Evolutionary conservation across 306 rosid species (phyloP).

Genomic region (Begonia fuchsioides): DNA sequence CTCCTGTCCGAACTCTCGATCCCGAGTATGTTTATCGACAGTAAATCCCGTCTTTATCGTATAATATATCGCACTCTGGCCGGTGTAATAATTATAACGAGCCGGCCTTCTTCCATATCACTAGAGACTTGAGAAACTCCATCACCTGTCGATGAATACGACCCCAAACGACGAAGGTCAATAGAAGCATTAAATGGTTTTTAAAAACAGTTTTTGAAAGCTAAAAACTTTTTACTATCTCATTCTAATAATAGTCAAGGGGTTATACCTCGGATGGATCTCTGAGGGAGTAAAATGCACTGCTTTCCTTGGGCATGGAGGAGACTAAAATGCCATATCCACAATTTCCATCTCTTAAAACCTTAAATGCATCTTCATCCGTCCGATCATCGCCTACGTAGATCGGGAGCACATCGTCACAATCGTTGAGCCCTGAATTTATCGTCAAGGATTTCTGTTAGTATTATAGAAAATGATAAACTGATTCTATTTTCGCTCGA

Average conservation of each 20-base stretch:
- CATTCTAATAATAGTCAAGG: conserved; percentile 1
- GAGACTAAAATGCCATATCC: conserved; percentile 90
- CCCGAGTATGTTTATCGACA: too few relatives aligned
- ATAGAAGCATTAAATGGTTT: too few relatives aligned
- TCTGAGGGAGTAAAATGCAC: conserved; percentile 63
- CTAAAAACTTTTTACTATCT: too few relatives aligned
- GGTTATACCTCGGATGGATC: conserved; percentile 75
- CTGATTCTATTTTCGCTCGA: not conserved
- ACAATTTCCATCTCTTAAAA: conserved; percentile 46
- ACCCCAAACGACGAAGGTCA: too few relatives aligned
- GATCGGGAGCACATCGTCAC: conserved; percentile 82
- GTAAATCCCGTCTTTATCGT: too few relatives aligned
- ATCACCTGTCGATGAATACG: too few relatives aligned
- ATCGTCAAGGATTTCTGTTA: conserved; percentile 17
- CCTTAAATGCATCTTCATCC: conserved; percentile 96
- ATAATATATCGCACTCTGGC: too few relatives aligned
- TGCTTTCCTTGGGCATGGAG: conserved; percentile 67
- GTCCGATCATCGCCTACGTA: conserved; percentile 92
- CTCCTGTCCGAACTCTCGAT: too few relatives aligned
- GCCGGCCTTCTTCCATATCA: conserved; percentile 48
- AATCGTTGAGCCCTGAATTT: conserved; percentile 40
- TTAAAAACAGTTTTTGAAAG: too few relatives aligned
- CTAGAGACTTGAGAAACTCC: conserved; percentile 84
- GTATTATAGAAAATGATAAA: conserved; percentile 5
- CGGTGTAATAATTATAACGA: conserved; percentile 28